Evolutionary conservation across 208 protist genomes (phyloP).

Genomic region (Tetramitus jugosus): DNA sequence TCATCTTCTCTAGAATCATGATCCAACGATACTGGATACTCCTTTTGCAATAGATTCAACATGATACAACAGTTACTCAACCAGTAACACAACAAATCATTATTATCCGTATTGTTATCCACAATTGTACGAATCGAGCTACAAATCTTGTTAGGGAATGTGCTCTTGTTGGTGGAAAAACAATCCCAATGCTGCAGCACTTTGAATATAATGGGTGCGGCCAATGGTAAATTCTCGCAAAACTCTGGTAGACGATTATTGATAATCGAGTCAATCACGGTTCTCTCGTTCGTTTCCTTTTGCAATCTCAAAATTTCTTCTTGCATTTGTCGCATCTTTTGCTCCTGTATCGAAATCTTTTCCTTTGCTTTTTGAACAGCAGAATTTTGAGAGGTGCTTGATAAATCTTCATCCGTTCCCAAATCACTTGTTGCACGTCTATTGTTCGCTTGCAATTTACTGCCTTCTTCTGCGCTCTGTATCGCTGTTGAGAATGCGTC

Average conservation of each 20-base stretch:
- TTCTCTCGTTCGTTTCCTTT: neutral
- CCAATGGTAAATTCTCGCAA: neutral
- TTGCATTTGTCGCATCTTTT: neutral
- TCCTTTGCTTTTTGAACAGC: no score
- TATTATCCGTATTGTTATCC: neutral
- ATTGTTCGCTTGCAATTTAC: neutral
- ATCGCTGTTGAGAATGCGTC: no score
- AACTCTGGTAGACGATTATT: neutral
- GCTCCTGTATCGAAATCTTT: neutral
- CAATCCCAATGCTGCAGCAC: neutral
- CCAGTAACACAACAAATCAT: neutral
- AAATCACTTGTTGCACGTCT: no score
- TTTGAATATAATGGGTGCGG: neutral
- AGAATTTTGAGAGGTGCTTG: no score
- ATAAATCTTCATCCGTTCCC: no score
- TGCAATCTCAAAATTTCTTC: neutral
- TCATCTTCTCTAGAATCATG: neutral
- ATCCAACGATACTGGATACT: neutral
- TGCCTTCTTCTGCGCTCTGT: neutral
- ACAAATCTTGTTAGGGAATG: neutral
- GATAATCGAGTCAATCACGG: neutral
- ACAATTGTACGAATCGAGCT: neutral
- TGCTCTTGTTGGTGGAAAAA: neutral
- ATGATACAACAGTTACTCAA: neutral
- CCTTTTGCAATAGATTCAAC: conserved; percentile 1